Conservation (phyloP, 306 rosid genomes). For the Astragalus membranaceus region DNA sequence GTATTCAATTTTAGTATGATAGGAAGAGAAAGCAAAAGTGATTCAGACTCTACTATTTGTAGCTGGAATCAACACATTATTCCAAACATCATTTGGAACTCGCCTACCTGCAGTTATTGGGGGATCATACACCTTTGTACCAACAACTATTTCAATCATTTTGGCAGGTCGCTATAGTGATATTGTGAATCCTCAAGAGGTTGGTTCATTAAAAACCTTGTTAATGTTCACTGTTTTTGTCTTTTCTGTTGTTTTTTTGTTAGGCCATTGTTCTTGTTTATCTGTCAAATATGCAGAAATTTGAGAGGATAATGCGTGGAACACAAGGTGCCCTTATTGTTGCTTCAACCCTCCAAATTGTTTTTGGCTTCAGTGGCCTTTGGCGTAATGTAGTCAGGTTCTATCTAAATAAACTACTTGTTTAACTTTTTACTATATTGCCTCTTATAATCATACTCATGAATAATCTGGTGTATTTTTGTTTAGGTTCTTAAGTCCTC, state of each 20-base stretch:
- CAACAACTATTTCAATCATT: conserved; percentile 87
- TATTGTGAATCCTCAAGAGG: conserved; percentile 75
- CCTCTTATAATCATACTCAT: neutral
- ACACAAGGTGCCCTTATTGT: conserved; percentile 96
- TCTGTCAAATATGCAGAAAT: conserved; percentile 50
- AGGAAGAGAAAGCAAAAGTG: conserved; percentile 96
- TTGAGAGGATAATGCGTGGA: conserved; percentile 88
- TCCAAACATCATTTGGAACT: conserved; percentile 80
- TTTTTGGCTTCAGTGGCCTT: conserved; percentile 96
- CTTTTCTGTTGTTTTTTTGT: neutral
- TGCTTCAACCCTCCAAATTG: conserved; percentile 94
- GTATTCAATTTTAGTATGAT: conserved; percentile 4
- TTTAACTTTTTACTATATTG: no score
- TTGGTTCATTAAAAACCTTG: conserved; percentile 15
- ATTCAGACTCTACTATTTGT: conserved; percentile 81
- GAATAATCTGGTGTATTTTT: conserved; percentile 11
- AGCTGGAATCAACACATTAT: conserved; percentile 79
- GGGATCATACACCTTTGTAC: conserved; percentile 84
- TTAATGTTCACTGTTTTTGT: neutral
- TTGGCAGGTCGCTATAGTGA: conserved; percentile 88
- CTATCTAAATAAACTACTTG: neutral
- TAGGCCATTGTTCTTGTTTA: conserved; percentile 3
- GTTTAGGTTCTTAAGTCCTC: conserved; percentile 78
- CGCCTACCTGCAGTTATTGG: conserved; percentile 94
- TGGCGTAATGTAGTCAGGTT: conserved; percentile 98